Percentiles rank a stretch among this genome's conserved stretches.
Evolutionary conservation across 805 yeast genomes (phyloP).

Genomic region (Myxozyma mucilagina): DNA sequence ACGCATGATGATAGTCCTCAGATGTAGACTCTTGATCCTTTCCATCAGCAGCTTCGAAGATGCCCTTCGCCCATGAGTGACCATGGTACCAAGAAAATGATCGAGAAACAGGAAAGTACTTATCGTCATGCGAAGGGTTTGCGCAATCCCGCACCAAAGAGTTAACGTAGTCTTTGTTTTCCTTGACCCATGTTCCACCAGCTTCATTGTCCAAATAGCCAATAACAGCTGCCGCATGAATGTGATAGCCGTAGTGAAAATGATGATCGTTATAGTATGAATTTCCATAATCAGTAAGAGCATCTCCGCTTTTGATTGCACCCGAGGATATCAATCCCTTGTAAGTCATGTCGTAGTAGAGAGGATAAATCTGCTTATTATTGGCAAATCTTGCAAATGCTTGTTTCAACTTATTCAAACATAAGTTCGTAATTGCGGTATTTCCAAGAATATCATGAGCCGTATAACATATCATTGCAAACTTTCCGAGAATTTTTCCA

Average conservation of each 20-base stretch:
- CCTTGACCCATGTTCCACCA: conserved; percentile 56
- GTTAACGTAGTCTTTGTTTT: conserved; percentile 58
- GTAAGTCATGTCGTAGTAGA: conserved; percentile 61
- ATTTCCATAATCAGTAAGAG: conserved; percentile 70
- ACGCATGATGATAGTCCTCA: conserved; percentile 69
- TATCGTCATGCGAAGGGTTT: conserved; percentile 54
- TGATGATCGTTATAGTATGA: conserved; percentile 83
- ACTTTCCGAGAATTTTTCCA: conserved; percentile 86
- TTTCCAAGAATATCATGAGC: conserved; percentile 67
- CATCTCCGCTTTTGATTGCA: conserved; percentile 38
- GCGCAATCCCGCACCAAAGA: conserved; percentile 65
- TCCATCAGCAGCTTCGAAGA: conserved; percentile 63
- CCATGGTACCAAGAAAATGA: conserved; percentile 72
- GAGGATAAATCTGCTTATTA: conserved; percentile 70
- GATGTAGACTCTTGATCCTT: conserved; percentile 70
- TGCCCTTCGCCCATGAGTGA: conserved; percentile 68
- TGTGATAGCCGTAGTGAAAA: conserved; percentile 81
- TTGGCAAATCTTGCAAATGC: conserved; percentile 69
- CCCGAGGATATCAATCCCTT: conserved; percentile 60
- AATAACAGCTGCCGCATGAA: conserved; percentile 79
- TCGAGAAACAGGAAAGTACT: conserved; percentile 65
- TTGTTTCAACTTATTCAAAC: conserved; percentile 59
- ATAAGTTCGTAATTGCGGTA: conserved; percentile 48
- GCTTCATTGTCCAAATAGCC: conserved; percentile 59
- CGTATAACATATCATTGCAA: conserved; percentile 79